These are phyloP conservation scores for Candida argentea DNA, from an alignment of 805 yeast genomes.

Conservation along the genomic window DNA sequence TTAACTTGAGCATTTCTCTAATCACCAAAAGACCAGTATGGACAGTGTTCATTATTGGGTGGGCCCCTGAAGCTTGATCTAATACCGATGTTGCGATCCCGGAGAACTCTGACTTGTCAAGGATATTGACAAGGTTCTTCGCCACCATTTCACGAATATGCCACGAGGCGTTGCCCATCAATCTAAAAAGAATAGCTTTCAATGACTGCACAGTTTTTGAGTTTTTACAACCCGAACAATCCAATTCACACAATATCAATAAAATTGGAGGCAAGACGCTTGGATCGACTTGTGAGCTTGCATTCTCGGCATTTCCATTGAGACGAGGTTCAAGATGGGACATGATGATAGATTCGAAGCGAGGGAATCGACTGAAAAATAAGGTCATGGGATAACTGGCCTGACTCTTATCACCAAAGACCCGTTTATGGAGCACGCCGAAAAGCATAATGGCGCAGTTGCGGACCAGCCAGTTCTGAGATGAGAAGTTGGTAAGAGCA, in stretches of 20 bases:
- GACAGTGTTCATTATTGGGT: no score
- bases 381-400: slow-evolving; percentile 43
- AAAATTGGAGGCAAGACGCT: slow-evolving; percentile 70
- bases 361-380: slow-evolving; percentile 59
- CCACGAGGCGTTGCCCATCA: slow-evolving; percentile 56
- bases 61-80: no score
- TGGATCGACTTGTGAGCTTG: slow-evolving; percentile 18
- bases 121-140: slow-evolving; percentile 47
- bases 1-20: no score
- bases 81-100: slow-evolving; percentile 8
- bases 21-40: no score
- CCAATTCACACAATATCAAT: slow-evolving; percentile 59
- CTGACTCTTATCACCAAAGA: slow-evolving; percentile 54
- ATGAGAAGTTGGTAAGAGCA: slow-evolving; percentile 53
- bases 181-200: slow-evolving; percentile 17
- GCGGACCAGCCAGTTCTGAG: slow-evolving; percentile 73
- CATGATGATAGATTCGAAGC: slow-evolving; percentile 41
- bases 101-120: slow-evolving; percentile 9
- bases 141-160: slow-evolving; percentile 86
- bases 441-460: slow-evolving; percentile 93
- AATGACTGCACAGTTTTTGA: slow-evolving; percentile 47
- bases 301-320: slow-evolving; percentile 3
- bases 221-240: slow-evolving; percentile 47
- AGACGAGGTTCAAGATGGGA: slow-evolving; percentile 20
- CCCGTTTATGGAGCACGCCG: slow-evolving; percentile 67